phyloP scores from a whole-genome alignment of 257 asterid species.

The Solanum chmielewskii region DNA sequence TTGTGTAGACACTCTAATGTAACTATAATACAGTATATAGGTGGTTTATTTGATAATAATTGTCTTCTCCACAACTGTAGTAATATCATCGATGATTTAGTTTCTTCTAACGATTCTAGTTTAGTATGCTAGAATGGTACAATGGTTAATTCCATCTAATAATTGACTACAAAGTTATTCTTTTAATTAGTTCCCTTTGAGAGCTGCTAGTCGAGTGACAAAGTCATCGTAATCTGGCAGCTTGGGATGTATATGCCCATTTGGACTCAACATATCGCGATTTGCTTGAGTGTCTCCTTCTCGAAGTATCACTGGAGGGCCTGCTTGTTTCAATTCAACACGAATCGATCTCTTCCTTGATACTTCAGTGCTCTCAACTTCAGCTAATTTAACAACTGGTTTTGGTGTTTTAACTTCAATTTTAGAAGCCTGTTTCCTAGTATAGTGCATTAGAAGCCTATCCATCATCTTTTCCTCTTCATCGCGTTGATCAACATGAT shows the following conservation, averaged over 20 bases:
- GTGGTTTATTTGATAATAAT: too few relatives aligned
- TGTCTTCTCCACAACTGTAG: too few relatives aligned
- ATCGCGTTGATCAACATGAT: slow-evolving; percentile 4
- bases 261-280: slow-evolving; percentile 15
- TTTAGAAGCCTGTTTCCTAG: slow-evolving; percentile 21
- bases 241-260: slow-evolving; percentile 58
- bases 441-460: slow-evolving; percentile 44
- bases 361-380: background rate
- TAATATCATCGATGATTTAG: too few relatives aligned
- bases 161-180: background rate
- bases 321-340: slow-evolving; percentile 2
- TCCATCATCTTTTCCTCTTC: slow-evolving; percentile 54
- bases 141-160: background rate
- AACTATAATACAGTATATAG: too few relatives aligned
- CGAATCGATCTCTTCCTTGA: slow-evolving; percentile 32
- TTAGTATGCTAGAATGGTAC: too few relatives aligned
- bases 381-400: background rate
- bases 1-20: too few relatives aligned
- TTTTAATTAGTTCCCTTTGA: background rate
- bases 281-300: slow-evolving; percentile 28
- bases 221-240: slow-evolving; percentile 73
- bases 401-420: slow-evolving; percentile 5
- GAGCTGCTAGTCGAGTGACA: slow-evolving; percentile 48
- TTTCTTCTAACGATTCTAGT: too few relatives aligned
- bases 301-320: slow-evolving; percentile 13